Conservation (phyloP, 257 asterid genomes). For the Solanum appendiculatum region DNA sequence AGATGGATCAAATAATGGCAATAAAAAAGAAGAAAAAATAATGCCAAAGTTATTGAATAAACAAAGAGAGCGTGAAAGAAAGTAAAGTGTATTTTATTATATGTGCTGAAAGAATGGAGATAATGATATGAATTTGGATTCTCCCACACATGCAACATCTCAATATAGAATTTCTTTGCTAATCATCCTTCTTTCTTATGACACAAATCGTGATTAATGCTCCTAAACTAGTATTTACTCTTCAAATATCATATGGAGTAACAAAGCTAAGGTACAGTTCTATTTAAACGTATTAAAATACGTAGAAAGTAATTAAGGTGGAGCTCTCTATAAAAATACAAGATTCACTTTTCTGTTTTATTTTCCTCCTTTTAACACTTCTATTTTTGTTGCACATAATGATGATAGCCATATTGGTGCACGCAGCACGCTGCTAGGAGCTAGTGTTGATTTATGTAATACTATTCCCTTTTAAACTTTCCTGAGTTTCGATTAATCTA, state of each 20-base stretch:
- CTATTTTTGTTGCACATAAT: neutral
- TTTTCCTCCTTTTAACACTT: neutral
- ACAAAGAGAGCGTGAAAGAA: neutral
- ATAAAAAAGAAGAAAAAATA: neutral
- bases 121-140: conserved; percentile 36
- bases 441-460: neutral
- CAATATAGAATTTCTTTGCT: conserved; percentile 16
- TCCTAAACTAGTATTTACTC: neutral
- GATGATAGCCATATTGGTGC: neutral
- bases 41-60: neutral
- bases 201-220: neutral
- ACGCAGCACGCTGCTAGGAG: neutral
- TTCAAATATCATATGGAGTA: neutral
- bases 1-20: too few relatives aligned
- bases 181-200: conserved; percentile 15
- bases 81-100: conserved; percentile 11
- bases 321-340: neutral
- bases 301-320: neutral
- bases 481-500: neutral
- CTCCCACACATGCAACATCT: conserved; percentile 36
- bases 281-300: neutral
- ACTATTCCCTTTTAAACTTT: neutral
- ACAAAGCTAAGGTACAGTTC: neutral
- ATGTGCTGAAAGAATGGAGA: conserved; percentile 33
- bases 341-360: neutral